Base-by-base conservation (phyloP, 108 stramenopile genomes). In the Seminavis robusta region DNA sequence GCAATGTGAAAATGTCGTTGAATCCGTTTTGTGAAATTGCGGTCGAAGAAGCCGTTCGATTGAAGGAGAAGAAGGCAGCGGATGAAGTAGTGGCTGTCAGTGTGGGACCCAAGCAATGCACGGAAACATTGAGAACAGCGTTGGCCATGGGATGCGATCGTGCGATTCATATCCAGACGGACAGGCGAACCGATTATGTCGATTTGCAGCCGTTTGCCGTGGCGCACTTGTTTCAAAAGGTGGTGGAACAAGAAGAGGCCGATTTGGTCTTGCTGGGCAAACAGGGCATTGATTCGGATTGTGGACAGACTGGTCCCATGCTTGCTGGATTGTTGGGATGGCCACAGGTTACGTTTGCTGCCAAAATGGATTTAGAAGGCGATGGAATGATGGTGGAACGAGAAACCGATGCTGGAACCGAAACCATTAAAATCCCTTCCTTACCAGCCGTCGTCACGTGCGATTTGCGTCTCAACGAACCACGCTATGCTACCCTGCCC, bases 1-100 rank as follows among this genome's bases (percentile, higher is more conserved):
- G 77, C 63, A 99, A 97, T 63, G 96, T 98, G 39, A 99, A 99
- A 77, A 98, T 98, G 95, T 84, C 86, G 54, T 84, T 98, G 93
- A 99, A 99, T 71, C 99, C 99, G n/a, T 99, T 99, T 71, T 99
- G 99, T 69, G 98, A 99, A 76, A 95, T 97, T 59, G 91, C 88
- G 44, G 68, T 91, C 31, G 99, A 99, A 83, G 97, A 98, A 63
- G 97, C 96, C 41, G 92, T 98, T 33, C 94, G 94, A 21, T 69
- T 98, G 54, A 99, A 99, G 82, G 96, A 96, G 51, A 24, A 44
- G 45, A 86, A 80, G 73, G 65, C 61, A 31, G 97, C 94, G 21
- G 70, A 76, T 2, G 96, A 97, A 62, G 83, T 98, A 21, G 79
- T 99, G 31, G 99, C 95, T 5, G 86, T 99, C 1, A 90, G 91